Evolutionary conservation across 2,329 filamentous ascomycete species (phyloP), one percentile per base, ranked within the genome.

Genomic region (Cladophialophora exuberans): DNA sequence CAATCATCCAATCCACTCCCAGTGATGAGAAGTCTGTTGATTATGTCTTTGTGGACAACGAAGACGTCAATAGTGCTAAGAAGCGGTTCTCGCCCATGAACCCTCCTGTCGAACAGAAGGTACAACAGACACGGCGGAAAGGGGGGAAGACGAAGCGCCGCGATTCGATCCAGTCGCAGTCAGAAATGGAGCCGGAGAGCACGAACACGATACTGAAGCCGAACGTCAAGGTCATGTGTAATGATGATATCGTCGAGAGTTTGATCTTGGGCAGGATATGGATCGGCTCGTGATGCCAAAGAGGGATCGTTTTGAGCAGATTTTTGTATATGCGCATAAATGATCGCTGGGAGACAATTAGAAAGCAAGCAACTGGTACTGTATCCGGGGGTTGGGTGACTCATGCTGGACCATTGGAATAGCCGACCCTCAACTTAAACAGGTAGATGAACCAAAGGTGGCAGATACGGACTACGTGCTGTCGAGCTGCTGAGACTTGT

Each of bases 201-300:
- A 72, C 65, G 73, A 73, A 62, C 69, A 3, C 54, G 58, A 33
- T 56, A 67, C 6, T 56, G 59, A 25, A 62, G 64, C 35, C 59
- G 54, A 23, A 60, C 15, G 77, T 91, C 31, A 82, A 80, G 59
- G 80, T 94, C 39, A 81, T 96, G 48, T 87, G 86, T 52, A 87
- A 95, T 69, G 93, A 97, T 72, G 84, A 93, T 67, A 84, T 97
- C 18, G 86, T 96, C 52, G 93, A 99, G 77, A 97, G 91, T 70
- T 76, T 97, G 56, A 97, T 99, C 60, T 70, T 96, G 46, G 93
- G 92, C 1, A 83, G 85, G 57, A 73, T 97, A 63, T 82, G 57
- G 47, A 54, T 57, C 11, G 52, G 56, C 4, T 23, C 13, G 25
- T 41, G 36, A 43, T 23, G 39, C 15, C 18, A n/a, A n/a, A n/a